These are phyloP conservation scores for Euphorbia peplus DNA, from an alignment of 345 rosid genomes.

Conservation along the genomic window DNA sequence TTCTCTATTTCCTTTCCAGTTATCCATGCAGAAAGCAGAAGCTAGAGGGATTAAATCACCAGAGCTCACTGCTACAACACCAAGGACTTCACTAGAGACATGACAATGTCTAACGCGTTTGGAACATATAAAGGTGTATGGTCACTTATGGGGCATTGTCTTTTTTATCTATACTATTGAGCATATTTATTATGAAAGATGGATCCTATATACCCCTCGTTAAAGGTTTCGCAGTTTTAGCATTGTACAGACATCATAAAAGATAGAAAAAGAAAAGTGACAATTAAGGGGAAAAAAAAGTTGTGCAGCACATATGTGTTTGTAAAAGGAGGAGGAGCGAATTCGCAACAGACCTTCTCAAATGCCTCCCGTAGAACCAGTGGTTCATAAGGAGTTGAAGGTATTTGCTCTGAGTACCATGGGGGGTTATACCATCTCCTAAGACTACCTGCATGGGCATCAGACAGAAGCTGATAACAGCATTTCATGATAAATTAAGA, in stretches of 20 bases:
- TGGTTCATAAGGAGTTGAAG: conserved; percentile 66
- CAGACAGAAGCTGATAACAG: neutral
- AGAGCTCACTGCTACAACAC: neutral
- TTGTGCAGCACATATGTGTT: neutral
- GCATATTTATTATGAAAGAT: neutral
- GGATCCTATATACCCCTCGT: neutral
- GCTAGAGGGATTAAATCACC: neutral
- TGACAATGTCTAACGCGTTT: neutral
- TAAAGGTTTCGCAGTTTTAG: neutral
- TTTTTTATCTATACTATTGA: neutral
- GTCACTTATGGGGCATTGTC: neutral
- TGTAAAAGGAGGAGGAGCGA: neutral
- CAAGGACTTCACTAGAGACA: neutral
- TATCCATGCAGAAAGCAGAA: neutral
- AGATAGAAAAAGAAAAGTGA: neutral
- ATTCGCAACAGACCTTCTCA: conserved; percentile 52
- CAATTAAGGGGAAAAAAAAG: neutral
- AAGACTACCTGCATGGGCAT: conserved; percentile 49
- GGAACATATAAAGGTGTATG: neutral
- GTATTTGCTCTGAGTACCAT: conserved; percentile 64
- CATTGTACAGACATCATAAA: neutral
- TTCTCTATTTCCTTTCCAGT: neutral
- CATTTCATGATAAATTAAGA: neutral
- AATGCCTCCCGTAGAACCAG: conserved; percentile 46
- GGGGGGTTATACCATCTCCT: conserved; percentile 81